Percentiles rank a stretch among this genome's conserved stretches.
These are phyloP conservation scores for Populus alba DNA, from an alignment of 345 rosid species.

Conservation along the genomic window DNA sequence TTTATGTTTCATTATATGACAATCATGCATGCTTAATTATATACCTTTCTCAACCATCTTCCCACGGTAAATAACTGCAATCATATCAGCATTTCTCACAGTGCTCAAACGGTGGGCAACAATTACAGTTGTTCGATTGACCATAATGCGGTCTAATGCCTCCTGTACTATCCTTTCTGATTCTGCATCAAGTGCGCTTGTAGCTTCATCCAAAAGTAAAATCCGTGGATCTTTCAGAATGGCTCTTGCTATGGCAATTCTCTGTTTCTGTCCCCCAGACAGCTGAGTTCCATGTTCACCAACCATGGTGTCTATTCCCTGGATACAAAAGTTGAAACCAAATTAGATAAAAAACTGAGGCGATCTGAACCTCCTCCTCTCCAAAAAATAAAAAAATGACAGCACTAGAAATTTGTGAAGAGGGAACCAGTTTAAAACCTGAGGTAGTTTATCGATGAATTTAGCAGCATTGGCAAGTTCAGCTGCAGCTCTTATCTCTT, in stretches of 20 bases:
- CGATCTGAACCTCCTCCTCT: not conserved
- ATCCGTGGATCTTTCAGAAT: constrained; percentile 34
- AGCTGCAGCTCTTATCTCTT: constrained; percentile 38
- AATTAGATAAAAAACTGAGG: not conserved
- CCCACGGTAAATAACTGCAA: constrained; percentile 79
- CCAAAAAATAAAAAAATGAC: not conserved
- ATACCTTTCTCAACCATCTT: constrained; percentile 81
- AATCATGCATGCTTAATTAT: not conserved
- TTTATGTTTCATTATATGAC: not conserved
- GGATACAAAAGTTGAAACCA: not conserved
- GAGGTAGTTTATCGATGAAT: constrained; percentile 29
- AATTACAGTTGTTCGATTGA: constrained; percentile 26
- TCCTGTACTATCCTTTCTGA: constrained; percentile 37
- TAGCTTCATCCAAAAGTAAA: constrained; percentile 37
- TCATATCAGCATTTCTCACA: constrained; percentile 65
- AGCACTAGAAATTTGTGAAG: not conserved
- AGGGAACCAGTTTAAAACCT: not conserved
- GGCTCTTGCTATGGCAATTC: constrained; percentile 38
- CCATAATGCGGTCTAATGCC: constrained; percentile 30
- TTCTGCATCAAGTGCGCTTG: constrained; percentile 35
- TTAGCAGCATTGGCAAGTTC: constrained; percentile 35
- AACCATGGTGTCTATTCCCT: constrained; percentile 19
- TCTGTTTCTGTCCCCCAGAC: constrained; percentile 44
- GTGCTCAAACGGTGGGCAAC: constrained; percentile 35
- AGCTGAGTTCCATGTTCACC: constrained; percentile 27